Conservation (phyloP, 2,329 filamentous ascomycete genomes). For the Diaporthe sp. region DNA sequence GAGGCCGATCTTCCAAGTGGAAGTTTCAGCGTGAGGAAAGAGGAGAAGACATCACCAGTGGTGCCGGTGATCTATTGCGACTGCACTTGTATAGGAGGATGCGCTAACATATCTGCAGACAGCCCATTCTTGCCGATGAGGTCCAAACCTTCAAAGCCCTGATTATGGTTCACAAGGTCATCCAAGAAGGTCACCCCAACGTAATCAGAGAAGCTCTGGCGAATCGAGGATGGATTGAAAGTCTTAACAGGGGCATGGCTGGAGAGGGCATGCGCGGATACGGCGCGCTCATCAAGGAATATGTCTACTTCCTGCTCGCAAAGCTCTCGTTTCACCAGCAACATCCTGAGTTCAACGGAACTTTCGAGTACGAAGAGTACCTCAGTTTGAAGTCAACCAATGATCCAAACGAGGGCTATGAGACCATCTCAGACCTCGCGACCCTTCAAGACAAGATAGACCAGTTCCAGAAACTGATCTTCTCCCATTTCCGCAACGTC, state of each 20-base stretch:
- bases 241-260: constrained; percentile 84
- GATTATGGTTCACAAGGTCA: constrained; percentile 96
- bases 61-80: not conserved
- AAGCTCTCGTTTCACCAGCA: constrained; percentile 98
- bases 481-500: constrained; percentile 93
- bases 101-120: constrained; percentile 64
- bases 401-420: constrained; percentile 97
- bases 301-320: constrained; percentile 93
- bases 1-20: not conserved
- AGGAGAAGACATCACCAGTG: not conserved
- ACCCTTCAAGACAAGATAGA: constrained; percentile 98
- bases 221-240: constrained; percentile 93
- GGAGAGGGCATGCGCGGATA: constrained; percentile 93
- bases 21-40: not conserved
- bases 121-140: constrained; percentile 98
- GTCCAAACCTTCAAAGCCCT: constrained; percentile 99
- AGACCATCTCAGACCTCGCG: constrained; percentile 98
- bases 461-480: constrained; percentile 97
- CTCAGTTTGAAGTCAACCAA: constrained; percentile 98
- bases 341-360: constrained; percentile 97
- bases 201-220: constrained; percentile 90
- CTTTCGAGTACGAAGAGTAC: constrained; percentile 99
- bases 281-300: constrained; percentile 93
- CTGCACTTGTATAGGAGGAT: not conserved
- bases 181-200: constrained; percentile 94